Evolutionary conservation across 306 rosid genomes (phyloP), one percentile per base, ranked within the genome.

Genomic region (Dryas octopetala): DNA sequence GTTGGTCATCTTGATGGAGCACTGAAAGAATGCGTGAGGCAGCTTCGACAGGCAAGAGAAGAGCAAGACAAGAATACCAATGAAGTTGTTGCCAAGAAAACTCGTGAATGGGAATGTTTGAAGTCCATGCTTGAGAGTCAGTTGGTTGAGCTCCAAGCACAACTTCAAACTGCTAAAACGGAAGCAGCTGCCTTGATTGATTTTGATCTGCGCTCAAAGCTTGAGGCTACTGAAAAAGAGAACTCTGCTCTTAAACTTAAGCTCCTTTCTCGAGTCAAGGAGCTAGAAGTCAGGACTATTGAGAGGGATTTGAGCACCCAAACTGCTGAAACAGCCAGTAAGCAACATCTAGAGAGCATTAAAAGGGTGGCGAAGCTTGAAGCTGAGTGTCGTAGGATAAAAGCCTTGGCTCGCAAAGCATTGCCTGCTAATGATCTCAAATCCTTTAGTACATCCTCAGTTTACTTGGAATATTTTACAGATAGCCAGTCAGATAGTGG

Each of bases 1-100:
- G 88, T 86, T 80, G 78, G 84, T 84, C 96, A 92, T 85, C 90
- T 89, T 81, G 97, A 92, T 59, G 91, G 91, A 64, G 97, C 93
- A 74, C 87, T 92, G 78, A 92, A 85, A 82, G 97, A 92, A 83
- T 92, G 96, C 62, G 70, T 87, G 75, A 82, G 93, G 87, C 93
- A 92, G 80, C 93, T 92, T 77, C 90, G 90, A 55, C 96, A 92
- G 85, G 86, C 90, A 41, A 88, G 93, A 81, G 97, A 89, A 77
- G 90, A 81, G 62, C 90, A 88, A 70, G 91, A 89, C 52, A 83
- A 78, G 78, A 88, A 88, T 79, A 79, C 83, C 54, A 69, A 53
- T 23, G 96, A 86, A 57, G 86, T 76, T 67, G 62, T 88, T 75
- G 74, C 73, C 19, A 85, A 68, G 68, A 88, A 74, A 77, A 88